Evolutionary conservation across 2,329 filamentous ascomycete species (phyloP), one percentile per base, ranked within the genome.

Genomic region (Penicillium sp.): DNA sequence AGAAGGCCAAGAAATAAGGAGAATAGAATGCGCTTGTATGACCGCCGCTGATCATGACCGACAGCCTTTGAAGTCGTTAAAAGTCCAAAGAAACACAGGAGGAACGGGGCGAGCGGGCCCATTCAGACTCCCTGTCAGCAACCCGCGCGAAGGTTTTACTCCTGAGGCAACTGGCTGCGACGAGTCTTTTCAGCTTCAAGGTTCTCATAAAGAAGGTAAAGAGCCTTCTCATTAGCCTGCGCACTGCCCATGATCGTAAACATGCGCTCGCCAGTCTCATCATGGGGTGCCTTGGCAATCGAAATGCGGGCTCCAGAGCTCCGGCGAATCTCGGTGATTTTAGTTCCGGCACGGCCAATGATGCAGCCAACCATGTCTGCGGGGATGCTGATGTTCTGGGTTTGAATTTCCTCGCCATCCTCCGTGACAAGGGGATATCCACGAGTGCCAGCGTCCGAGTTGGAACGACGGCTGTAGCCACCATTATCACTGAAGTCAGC

Each of bases 311-410:
- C 92, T 44, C 89, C 89, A 37, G 92, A 98, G 46, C 83, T 89
- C 74, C 95, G 93, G 66, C 92, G 85, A 57, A 98, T 98, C 71
- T 98, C 92, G 65, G 87, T 95, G 62, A 98, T 98, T 78, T 98
- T 98, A 73, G 79, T 89, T 50, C 92, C 92, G 37, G 77, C 87
- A 50, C 89, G 84, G 51, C 92, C 92, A 63, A 98, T 98, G 70
- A 98, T 98, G 71, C 92, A 98, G 53, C 92, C 92, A 65, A 98
- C 92, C 92, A 98, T 98, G 72, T 98, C 92, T 32, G 92, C 89
- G 16, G 92, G 92, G 58, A 98, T 98, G 74, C 88, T 95, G 69
- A 98, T 98, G 71, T 98, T 98, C 63, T 98, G 92, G 1, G 92
- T 98, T 67, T 95, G 90, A 45, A 96, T 85, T 67, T 95, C 90